phyloP scores from a whole-genome alignment of 108 stramenopile genomes.

The Skeletonema tropicum region DNA sequence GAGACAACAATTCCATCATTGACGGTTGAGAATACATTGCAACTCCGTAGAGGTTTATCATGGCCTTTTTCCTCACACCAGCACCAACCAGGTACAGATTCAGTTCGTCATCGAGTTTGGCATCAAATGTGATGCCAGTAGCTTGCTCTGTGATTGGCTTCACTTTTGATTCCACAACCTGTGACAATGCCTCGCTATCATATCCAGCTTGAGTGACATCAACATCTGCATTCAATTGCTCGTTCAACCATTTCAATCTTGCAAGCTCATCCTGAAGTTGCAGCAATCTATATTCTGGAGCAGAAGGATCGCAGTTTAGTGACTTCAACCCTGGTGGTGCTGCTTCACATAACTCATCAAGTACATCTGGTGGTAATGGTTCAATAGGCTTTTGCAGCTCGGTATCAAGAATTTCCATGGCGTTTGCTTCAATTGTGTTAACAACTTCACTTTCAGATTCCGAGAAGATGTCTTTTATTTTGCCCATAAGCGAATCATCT shows the following conservation, averaged over 20 bases:
- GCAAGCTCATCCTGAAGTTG: slow-evolving; percentile 1
- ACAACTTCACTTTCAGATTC: neutral
- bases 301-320: neutral
- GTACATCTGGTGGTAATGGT: slow-evolving; percentile 5
- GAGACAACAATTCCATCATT: slow-evolving; percentile 13
- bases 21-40: slow-evolving; percentile 30
- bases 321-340: neutral
- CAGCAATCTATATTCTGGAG: neutral
- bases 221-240: neutral
- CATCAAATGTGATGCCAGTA: slow-evolving; percentile 23
- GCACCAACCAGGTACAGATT: slow-evolving; percentile 30
- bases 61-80: slow-evolving; percentile 35
- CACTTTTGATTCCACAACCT: slow-evolving; percentile 9
- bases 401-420: neutral
- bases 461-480: slow-evolving; percentile 6
- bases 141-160: slow-evolving; percentile 61
- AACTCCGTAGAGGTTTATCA: slow-evolving; percentile 32
- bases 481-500: neutral
- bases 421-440: neutral
- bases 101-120: slow-evolving; percentile 27
- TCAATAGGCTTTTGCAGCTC: slow-evolving; percentile 2
- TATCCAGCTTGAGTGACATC: neutral
- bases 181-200: neutral
- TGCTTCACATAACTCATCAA: neutral
- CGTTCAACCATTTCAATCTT: neutral